phyloP scores from a whole-genome alignment of 2,329 filamentous ascomycete species.

The Diaporthe capsici region DNA sequence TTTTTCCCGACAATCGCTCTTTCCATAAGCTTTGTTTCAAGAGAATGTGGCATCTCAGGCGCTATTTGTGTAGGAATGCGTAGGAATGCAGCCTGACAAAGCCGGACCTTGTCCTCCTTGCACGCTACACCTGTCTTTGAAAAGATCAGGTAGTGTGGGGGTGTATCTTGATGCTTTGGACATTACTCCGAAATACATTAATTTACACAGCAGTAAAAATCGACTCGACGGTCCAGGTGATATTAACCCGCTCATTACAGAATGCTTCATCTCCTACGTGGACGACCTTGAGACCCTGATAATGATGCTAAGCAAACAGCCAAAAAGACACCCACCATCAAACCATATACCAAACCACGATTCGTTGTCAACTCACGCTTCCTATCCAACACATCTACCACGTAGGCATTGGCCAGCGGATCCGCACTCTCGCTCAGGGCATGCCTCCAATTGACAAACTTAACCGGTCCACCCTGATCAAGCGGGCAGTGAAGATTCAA shows the following conservation, averaged over 20 bases:
- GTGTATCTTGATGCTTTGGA: neutral
- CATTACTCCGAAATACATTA: neutral
- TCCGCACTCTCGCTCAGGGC: neutral
- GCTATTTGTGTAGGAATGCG: too few relatives aligned
- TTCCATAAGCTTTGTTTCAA: too few relatives aligned
- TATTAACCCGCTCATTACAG: neutral
- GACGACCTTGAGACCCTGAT: neutral
- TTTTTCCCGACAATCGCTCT: rapidly evolving
- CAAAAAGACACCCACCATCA: neutral
- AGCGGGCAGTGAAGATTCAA: neutral
- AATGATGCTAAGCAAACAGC: neutral
- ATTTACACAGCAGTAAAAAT: neutral
- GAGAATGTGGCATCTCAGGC: neutral
- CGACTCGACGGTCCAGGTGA: neutral
- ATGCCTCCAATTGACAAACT: neutral
- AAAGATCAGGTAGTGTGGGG: neutral
- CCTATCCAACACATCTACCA: neutral
- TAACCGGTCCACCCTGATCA: neutral
- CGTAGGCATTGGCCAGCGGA: neutral
- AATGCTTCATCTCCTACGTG: too few relatives aligned
- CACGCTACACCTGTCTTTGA: too few relatives aligned
- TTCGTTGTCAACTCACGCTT: neutral
- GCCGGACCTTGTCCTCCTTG: too few relatives aligned
- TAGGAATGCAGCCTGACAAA: neutral
- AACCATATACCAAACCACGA: neutral